A percentile compares a stretch with the other conserved stretches of the same genome.
Conservation (phyloP, 257 asterid genomes). For the Nicotiana undulata region DNA sequence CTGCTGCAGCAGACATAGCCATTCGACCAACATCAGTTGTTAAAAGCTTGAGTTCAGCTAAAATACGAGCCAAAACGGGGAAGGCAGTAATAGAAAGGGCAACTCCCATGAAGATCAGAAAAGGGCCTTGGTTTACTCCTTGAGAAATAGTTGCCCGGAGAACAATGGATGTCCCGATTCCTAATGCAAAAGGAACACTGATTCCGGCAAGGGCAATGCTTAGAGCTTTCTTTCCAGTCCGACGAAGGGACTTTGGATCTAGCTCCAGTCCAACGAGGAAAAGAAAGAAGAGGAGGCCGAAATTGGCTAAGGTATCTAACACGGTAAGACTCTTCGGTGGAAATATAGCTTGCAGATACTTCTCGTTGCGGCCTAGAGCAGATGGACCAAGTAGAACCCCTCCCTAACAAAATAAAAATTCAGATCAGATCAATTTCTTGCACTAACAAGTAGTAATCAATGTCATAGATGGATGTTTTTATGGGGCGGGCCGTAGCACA, state of each 20-base stretch:
- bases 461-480: not conserved
- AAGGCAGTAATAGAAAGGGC: slow-evolving; percentile 85
- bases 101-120: slow-evolving; percentile 75
- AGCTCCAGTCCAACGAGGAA: slow-evolving; percentile 73
- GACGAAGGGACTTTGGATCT: slow-evolving; percentile 36
- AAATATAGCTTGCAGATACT: slow-evolving; percentile 47
- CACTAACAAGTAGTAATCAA: not conserved
- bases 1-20: slow-evolving; percentile 91
- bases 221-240: slow-evolving; percentile 57
- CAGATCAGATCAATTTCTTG: not conserved
- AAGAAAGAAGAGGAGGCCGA: slow-evolving; percentile 70
- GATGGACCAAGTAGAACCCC: slow-evolving; percentile 86
- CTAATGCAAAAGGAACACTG: slow-evolving; percentile 53
- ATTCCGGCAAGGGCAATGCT: slow-evolving; percentile 76
- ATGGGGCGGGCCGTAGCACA: not conserved
- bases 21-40: slow-evolving; percentile 68
- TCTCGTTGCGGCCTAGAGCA: slow-evolving; percentile 52
- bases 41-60: slow-evolving; percentile 73
- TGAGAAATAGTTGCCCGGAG: slow-evolving; percentile 40
- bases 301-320: slow-evolving; percentile 68
- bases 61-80: slow-evolving; percentile 79
- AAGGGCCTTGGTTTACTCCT: slow-evolving; percentile 37
- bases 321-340: slow-evolving; percentile 64
- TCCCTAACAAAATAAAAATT: slow-evolving; percentile 35
- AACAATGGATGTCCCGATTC: slow-evolving; percentile 61